phyloP scores from a whole-genome alignment of 306 rosid species.

The Vigna trinervia region DNA sequence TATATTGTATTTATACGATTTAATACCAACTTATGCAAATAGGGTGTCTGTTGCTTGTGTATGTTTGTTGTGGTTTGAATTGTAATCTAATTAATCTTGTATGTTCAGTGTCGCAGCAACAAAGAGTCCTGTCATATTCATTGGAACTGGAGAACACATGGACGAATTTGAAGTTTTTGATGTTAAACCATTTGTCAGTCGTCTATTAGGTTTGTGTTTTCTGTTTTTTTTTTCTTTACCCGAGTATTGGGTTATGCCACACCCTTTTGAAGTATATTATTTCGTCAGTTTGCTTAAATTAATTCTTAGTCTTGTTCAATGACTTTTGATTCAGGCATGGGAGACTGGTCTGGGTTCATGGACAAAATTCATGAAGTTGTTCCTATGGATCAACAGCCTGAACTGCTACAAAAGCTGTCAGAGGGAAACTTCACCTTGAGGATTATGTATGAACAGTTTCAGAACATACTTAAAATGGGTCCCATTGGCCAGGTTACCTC shows the following conservation, averaged over 20 bases:
- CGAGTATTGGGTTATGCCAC: background rate
- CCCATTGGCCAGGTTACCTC: constrained; percentile 75
- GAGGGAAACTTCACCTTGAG: constrained; percentile 89
- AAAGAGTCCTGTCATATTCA: constrained; percentile 79
- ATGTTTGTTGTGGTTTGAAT: constrained; percentile 25
- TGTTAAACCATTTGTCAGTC: constrained; percentile 89
- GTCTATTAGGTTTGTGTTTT: constrained; percentile 64
- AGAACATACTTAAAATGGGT: constrained; percentile 83
- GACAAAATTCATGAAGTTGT: constrained; percentile 91
- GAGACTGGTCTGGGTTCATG: constrained; percentile 87
- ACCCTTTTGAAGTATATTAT: background rate
- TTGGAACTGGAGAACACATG: constrained; percentile 87
- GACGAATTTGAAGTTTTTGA: constrained; percentile 86
- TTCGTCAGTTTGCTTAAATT: constrained; percentile 37
- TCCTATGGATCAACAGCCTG: constrained; percentile 93
- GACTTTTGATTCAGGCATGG: constrained; percentile 66
- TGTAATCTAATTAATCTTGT: constrained; percentile 20
- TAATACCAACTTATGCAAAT: constrained; percentile 21
- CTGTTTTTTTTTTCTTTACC: background rate
- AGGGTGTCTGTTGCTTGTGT: background rate
- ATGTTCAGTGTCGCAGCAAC: constrained; percentile 81
- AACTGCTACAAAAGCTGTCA: constrained; percentile 81
- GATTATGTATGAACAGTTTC: constrained; percentile 90
- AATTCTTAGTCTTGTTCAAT: constrained; percentile 12
- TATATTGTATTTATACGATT: constrained; percentile 21